These are phyloP conservation scores for Benincasa hispida DNA, from an alignment of 306 rosid species.

Conservation along the genomic window DNA sequence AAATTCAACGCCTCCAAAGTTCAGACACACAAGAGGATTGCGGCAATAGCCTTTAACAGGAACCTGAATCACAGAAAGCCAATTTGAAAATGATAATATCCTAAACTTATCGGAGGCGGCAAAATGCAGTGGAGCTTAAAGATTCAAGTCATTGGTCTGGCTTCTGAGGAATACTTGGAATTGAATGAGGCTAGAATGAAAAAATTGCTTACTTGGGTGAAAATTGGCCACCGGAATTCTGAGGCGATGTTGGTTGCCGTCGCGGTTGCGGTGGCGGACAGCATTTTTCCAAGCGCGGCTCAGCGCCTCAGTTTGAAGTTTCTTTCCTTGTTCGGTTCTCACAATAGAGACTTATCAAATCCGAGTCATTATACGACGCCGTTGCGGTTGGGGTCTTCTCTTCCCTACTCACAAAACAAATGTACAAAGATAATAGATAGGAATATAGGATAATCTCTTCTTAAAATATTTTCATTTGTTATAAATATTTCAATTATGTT, in stretches of 20 bases:
- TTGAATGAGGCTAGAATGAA: neutral
- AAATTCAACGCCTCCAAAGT: constrained; percentile 10
- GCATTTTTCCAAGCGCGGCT: neutral
- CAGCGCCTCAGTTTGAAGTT: neutral
- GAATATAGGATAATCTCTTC: too few relatives aligned
- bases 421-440: too few relatives aligned
- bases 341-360: neutral
- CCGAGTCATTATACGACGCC: neutral
- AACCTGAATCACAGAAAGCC: constrained; percentile 1
- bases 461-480: too few relatives aligned
- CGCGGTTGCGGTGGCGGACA: neutral
- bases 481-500: too few relatives aligned
- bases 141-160: neutral
- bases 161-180: neutral
- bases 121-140: neutral
- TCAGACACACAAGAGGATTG: constrained; percentile 1
- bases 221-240: neutral
- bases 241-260: neutral
- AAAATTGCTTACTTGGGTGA: constrained; percentile 2
- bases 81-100: neutral
- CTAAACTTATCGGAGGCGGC: neutral
- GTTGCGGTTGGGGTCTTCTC: neutral
- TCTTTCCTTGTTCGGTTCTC: neutral
- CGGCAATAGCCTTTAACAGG: constrained; percentile 7
- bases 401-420: too few relatives aligned